Evolutionary conservation across 202 grass and related monocot genomes (phyloP), one percentile per base, ranked within the genome.

Genomic region (Eragrostis tef): DNA sequence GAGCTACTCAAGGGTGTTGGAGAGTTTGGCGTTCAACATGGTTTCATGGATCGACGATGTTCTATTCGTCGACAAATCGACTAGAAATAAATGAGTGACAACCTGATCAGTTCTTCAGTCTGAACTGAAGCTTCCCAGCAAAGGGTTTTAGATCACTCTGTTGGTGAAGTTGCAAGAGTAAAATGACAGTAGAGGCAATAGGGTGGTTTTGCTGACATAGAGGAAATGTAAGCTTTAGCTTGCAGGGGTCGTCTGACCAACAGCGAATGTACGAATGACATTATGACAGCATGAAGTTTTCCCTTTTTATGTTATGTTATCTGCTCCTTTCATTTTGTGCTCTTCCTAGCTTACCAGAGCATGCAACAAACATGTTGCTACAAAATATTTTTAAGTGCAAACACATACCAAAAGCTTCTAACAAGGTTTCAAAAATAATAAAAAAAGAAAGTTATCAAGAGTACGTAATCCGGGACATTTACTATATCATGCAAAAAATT

Each of bases 1-100:
- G 88, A 98, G 94, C 84, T 98, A 98, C 80, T 94, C 94, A 8
- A 94, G 94, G 83, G 94, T 98, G 58, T 21, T 94, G 67, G 94
- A 98, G 79, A 94, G 94, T 84, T 59, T 98, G 73, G 90, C 94
- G 27, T 98, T 89, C 83, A 98, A 94, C 86, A 85, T 94, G 4
- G 84, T 98, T 48, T 92, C 94, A 11, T 97, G 92, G 92, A 91
- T 90, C 56, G 92, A 92, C 43, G 94, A 97, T 31, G 92, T 94
- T 64, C 84, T 94, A 75, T 91, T 94, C 75, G 86, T 80, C 3
- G 90, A 98, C 84, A 89, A 82, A 51, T 74, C 88, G 26, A 82
- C 59, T 46, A 88, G 80, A 66, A 87, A 87, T 78, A 73, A 80
- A 31, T 79, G 61, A 84, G 62, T 48, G 57, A 64, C 9, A 71